phyloP scores from a whole-genome alignment of 805 yeast genomes.

The Ogataea naganishii region DNA sequence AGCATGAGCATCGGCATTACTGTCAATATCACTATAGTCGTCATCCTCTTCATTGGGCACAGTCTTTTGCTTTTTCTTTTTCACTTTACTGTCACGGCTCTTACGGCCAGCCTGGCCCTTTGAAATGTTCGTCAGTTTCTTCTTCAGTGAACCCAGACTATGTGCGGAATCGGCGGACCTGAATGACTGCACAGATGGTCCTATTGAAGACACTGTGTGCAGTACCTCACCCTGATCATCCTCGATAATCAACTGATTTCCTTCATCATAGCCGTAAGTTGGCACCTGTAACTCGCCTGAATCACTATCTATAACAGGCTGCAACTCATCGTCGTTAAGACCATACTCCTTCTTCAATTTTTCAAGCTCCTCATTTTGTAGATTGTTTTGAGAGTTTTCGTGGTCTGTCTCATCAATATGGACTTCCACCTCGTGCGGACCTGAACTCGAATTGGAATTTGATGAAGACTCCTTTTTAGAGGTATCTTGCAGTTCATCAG shows the following conservation, averaged over 20 bases:
- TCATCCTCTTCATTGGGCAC: constrained; percentile 3
- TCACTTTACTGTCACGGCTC: too few relatives aligned
- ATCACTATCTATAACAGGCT: constrained; percentile 25
- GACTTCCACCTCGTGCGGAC: neutral
- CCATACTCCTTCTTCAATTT: constrained; percentile 11
- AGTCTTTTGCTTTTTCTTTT: too few relatives aligned
- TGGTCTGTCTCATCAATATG: constrained; percentile 5
- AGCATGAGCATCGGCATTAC: too few relatives aligned
- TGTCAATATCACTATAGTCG: constrained; percentile 2
- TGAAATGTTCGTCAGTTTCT: constrained; percentile 4
- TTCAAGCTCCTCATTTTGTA: constrained; percentile 4
- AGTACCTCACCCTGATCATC: constrained; percentile 79
- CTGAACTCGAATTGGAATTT: neutral
- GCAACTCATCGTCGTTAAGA: constrained; percentile 15
- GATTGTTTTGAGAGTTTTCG: constrained; percentile 9
- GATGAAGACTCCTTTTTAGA: too few relatives aligned
- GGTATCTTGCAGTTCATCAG: constrained; percentile 10
- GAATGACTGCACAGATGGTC: neutral
- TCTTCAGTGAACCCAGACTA: constrained; percentile 11
- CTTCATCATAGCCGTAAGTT: constrained; percentile 56
- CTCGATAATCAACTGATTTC: constrained; percentile 63
- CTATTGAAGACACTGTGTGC: constrained; percentile 33
- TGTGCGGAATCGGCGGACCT: constrained; percentile 8
- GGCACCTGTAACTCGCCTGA: constrained; percentile 23
- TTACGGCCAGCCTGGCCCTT: too few relatives aligned